Conservation (phyloP, 202 grass and related monocot species). For the Carex arenaria region DNA sequence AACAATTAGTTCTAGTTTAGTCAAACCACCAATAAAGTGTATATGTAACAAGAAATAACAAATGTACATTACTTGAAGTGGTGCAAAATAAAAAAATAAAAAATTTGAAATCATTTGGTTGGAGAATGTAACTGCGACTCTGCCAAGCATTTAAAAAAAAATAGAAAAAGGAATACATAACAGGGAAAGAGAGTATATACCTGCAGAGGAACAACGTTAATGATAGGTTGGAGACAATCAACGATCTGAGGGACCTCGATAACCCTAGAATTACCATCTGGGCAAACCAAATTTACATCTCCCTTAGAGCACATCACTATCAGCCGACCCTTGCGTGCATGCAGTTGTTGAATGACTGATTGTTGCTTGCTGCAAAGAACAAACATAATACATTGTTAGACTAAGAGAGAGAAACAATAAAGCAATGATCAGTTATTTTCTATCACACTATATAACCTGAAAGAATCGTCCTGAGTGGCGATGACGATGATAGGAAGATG, state of each 20-base stretch:
- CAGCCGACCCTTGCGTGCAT: slow-evolving; percentile 65
- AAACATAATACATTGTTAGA: background rate
- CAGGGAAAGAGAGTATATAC: slow-evolving; percentile 21
- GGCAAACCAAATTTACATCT: slow-evolving; percentile 42
- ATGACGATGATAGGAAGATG: slow-evolving; percentile 86
- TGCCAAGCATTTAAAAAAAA: background rate
- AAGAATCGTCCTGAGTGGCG: slow-evolving; percentile 68
- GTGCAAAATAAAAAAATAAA: background rate
- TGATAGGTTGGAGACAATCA: slow-evolving; percentile 75
- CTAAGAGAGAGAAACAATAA: background rate
- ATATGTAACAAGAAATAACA: background rate
- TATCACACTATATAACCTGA: slow-evolving; percentile 40
- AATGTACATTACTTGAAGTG: background rate
- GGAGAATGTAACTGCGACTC: too few relatives aligned
- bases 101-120: background rate
- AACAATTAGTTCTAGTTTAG: background rate
- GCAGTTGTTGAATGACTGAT: slow-evolving; percentile 90
- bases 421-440: background rate
- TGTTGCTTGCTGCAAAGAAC: slow-evolving; percentile 64
- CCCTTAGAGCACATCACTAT: slow-evolving; percentile 75
- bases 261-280: slow-evolving; percentile 57
- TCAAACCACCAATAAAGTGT: background rate
- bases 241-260: slow-evolving; percentile 70
- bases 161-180: background rate
- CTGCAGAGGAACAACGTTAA: slow-evolving; percentile 87